Base-by-base conservation (phyloP, 352 stramenopile species). In the Aphanomyces stellatus region DNA sequence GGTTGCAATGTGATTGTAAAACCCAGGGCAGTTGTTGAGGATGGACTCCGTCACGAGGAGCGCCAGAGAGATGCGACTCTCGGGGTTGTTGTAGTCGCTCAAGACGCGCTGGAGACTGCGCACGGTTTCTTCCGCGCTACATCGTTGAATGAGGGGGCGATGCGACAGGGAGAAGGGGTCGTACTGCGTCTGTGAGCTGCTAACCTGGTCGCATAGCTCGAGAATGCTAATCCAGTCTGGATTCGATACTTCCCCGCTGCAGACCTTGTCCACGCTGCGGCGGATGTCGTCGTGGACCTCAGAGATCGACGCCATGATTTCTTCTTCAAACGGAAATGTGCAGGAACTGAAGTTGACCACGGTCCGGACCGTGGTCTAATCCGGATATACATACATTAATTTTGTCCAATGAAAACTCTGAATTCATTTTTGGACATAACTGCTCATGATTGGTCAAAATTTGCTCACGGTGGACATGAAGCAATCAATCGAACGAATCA, bases 11-110 rank as follows among this genome's bases (percentile, higher is more conserved):
- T 80, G 78, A 33, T 71, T 57, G 62, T 91, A 80, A 15, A 92
- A 64, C 24, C 63, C 48, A n/a, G 82, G 77, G 6, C 83, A 83
- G 64, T 94, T 94, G 71, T 91, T 92, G 43, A 94, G 81, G 31
- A 91, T 35, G 17, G 82, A 88, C 57, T 92, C 86, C 0, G 76
- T 80, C 35, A 91, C 63, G 49, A 91, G 67, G 10, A 94, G 71
- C 65, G 86, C 70, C 48, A 85, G 70, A 2, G 88, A 73, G 51
- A 77, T 69, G 24, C 69, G 65, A 30, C 81, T 27, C 22, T 67
- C 46, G 19, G n/a, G 13, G n/a, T 22, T 56, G 13, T 59, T 17
- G 43, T 27, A 41, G 10, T 31, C 40, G 17, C 43, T 25, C 19
- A 67, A 27, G 2, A 59, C 17, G n/a, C 34, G 60, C 27, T 46